Evolutionary conservation across 2,329 filamentous ascomycete genomes (phyloP).

Genomic region (Hymenoscyphus salicellus): DNA sequence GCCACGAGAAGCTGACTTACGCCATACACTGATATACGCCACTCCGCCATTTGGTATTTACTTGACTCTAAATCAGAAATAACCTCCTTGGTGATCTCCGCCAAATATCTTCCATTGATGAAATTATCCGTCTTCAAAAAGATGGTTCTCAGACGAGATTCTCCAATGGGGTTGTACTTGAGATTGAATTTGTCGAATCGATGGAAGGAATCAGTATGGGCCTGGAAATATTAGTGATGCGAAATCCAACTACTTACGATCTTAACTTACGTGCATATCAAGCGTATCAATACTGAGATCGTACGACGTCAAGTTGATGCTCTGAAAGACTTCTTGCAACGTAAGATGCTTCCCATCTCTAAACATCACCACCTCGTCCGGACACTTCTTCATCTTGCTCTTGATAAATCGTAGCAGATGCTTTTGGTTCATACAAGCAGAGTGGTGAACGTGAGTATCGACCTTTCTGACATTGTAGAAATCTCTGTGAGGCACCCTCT

Average conservation of each 20-base stretch:
- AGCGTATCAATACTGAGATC: slow-evolving; percentile 97
- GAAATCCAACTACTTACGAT: neutral
- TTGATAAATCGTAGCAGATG: slow-evolving; percentile 98
- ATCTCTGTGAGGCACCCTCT: slow-evolving; percentile 94
- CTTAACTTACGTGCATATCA: slow-evolving; percentile 83
- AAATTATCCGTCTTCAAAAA: slow-evolving; percentile 99
- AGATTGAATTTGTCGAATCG: slow-evolving; percentile 99
- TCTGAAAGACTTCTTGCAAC: slow-evolving; percentile 89
- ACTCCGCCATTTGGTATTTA: slow-evolving; percentile 99
- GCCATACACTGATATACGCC: slow-evolving; percentile 97
- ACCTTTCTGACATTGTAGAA: slow-evolving; percentile 99
- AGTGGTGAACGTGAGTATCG: slow-evolving; percentile 98
- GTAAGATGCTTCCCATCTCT: slow-evolving; percentile 91
- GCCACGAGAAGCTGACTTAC: slow-evolving; percentile 33
- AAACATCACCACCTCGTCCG: slow-evolving; percentile 88
- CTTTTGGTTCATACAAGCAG: slow-evolving; percentile 99
- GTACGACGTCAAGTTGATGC: slow-evolving; percentile 95
- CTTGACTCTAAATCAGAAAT: slow-evolving; percentile 95
- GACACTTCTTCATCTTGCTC: slow-evolving; percentile 98
- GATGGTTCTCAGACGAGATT: slow-evolving; percentile 93
- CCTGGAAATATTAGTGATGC: slow-evolving; percentile 46
- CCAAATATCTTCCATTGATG: slow-evolving; percentile 91
- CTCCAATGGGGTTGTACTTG: slow-evolving; percentile 96
- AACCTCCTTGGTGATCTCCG: slow-evolving; percentile 97
- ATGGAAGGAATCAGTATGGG: slow-evolving; percentile 96